Conservation (phyloP, 2,329 filamentous ascomycete genomes). For the Sporothrix curviconia region DNA sequence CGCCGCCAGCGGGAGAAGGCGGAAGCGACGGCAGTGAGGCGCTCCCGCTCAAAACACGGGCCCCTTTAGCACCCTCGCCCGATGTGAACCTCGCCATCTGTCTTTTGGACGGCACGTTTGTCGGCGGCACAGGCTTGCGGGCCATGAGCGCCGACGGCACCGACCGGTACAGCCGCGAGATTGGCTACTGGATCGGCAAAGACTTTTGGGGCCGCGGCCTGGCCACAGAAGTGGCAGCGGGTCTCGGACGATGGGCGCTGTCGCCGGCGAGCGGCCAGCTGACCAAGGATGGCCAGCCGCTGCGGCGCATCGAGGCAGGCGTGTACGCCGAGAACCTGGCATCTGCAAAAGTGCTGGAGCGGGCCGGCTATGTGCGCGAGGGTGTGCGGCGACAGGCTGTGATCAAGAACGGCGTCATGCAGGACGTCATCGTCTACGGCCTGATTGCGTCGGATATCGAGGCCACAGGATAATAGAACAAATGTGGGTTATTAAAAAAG, state of each 20-base stretch:
- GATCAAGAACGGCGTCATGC: conserved; percentile 35
- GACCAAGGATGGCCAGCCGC: conserved; percentile 22
- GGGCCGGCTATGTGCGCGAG: conserved; percentile 38
- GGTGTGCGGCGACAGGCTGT: conserved; percentile 35
- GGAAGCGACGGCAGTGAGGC: no score
- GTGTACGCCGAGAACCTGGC: conserved; percentile 34
- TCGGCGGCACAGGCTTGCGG: conserved; percentile 38
- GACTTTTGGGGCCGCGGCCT: conserved; percentile 41
- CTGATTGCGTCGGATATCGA: conserved; percentile 24
- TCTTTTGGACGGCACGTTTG: conserved; percentile 26
- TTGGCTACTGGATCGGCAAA: conserved; percentile 44
- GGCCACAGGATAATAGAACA: no score
- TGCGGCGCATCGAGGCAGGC: conserved; percentile 36
- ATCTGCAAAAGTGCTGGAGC: conserved; percentile 38
- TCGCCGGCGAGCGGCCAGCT: not conserved
- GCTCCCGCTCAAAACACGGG: no score
- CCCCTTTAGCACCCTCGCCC: not conserved
- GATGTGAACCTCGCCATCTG: conserved; percentile 31
- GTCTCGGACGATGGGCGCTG: conserved; percentile 39
- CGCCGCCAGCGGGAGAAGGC: not conserved
- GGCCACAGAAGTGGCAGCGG: conserved; percentile 33
- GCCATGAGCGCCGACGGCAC: conserved; percentile 28
- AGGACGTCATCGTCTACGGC: conserved; percentile 34
- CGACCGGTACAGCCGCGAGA: conserved; percentile 37
- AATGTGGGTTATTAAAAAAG: no score